Evolutionary conservation across 2,329 filamentous ascomycete genomes (phyloP), one percentile per base, ranked within the genome.

Genomic region (Colletotrichum lupini): DNA sequence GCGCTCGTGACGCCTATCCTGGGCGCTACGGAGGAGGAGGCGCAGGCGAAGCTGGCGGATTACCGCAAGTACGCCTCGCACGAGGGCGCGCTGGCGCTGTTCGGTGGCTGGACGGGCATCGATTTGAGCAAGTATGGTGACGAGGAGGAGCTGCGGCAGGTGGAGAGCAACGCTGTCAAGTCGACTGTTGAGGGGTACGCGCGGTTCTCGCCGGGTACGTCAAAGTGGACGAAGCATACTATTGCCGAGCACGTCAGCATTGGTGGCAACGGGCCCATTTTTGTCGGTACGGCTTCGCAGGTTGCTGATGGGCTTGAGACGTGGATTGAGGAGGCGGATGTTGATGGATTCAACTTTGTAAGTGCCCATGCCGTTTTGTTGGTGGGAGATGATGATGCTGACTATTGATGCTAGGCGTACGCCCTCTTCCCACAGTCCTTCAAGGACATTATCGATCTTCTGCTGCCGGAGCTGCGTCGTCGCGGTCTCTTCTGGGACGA

Each of bases 331-430:
- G 92, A 93, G 79, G 92, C 91, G 0, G 92, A 93, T 75, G 88
- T 94, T 1, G 92, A 94, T 78, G 92, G 92, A 0, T 95, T 95
- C 81, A 95, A 95, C 78, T 87, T 94, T 79, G 91, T 91, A 79
- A 83, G 6, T 24, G 53, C 8, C 3, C 6, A 12, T 14, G 16
- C 55, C 72, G 49, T 37, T 4, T n/a, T n/a, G 19, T 4, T 16
- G 11, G 2, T 4, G 12, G 4, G 11, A 16, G n/a, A 28, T 9
- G 58, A 19, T 26, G 12, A 14, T 32, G n/a, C 60, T 73, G 52
- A 73, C 70, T 19, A 6, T 12, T 12, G 2, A 57, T 4, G 3
- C 7, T 61, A 87, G 86, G 90, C 89, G 1, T 93, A 94, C 75
- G 89, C 90, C 0, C 82, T 92, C n/a, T 91, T 92, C 77, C 92